Percentiles rank a stretch among this genome's conserved stretches.
These are phyloP conservation scores for Dipodascus albidus DNA, from an alignment of 805 yeast genomes.

Conservation along the genomic window DNA sequence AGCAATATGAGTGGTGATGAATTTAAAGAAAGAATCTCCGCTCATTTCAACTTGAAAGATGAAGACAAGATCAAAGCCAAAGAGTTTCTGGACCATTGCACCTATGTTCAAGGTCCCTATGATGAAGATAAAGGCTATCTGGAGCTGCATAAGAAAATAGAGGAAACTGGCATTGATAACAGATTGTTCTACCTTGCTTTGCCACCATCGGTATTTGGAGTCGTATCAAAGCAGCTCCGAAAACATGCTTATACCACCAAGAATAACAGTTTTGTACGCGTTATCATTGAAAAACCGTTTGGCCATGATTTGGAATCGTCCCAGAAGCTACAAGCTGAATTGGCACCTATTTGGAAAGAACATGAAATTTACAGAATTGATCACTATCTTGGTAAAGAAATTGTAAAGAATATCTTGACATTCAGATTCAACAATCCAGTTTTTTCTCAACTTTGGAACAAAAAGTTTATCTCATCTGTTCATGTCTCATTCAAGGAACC, in stretches of 20 bases:
- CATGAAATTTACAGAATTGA: constrained; percentile 92
- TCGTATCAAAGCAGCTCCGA: constrained; percentile 67
- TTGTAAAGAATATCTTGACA: constrained; percentile 88
- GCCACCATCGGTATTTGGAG: constrained; percentile 85
- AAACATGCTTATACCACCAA: constrained; percentile 46
- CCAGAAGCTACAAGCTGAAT: constrained; percentile 58
- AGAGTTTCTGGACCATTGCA: constrained; percentile 52
- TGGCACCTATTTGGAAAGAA: constrained; percentile 82
- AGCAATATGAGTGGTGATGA: constrained; percentile 60
- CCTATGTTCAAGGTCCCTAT: constrained; percentile 70
- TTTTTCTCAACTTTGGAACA: constrained; percentile 83
- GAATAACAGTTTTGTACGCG: constrained; percentile 55
- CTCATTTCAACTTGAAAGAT: constrained; percentile 46
- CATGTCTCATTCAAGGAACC: constrained; percentile 94
- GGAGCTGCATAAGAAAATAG: constrained; percentile 42
- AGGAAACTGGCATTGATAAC: constrained; percentile 57
- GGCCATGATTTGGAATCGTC: constrained; percentile 83
- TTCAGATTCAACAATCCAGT: constrained; percentile 86
- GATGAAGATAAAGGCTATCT: constrained; percentile 69
- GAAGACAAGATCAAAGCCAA: constrained; percentile 30
- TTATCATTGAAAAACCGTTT: constrained; percentile 94
- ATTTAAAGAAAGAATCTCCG: constrained; percentile 52
- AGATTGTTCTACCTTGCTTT: constrained; percentile 86
- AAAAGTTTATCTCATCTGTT: constrained; percentile 60
- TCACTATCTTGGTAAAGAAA: constrained; percentile 94